Conservation (phyloP, 371 early-diverging fungal genomes). For the Apophysomyces sp. region DNA sequence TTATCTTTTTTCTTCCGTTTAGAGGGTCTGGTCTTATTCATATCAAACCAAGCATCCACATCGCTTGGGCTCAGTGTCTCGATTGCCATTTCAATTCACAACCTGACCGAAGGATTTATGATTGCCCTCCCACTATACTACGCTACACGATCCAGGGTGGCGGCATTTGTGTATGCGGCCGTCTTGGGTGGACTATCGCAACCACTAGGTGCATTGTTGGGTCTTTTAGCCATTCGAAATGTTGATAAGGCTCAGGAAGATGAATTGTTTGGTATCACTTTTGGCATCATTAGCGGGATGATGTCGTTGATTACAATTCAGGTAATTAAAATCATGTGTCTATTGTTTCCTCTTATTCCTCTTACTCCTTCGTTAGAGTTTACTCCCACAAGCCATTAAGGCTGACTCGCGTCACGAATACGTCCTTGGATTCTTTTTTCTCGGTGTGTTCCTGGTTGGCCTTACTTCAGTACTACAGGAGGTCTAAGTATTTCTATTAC, state of each 20-base stretch:
- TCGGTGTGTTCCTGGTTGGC: constrained; percentile 51
- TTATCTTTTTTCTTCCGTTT: too few species aligned
- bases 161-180: constrained; percentile 63
- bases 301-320: constrained; percentile 61
- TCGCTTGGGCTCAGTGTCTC: constrained; percentile 69
- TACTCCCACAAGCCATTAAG: constrained; percentile 56
- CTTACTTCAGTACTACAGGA: constrained; percentile 34
- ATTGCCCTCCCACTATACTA: constrained; percentile 74
- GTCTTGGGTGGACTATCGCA: constrained; percentile 68
- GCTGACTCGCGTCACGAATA: constrained; percentile 37
- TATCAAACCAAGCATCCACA: constrained; percentile 60
- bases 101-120: constrained; percentile 79
- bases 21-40: constrained; percentile 78
- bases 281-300: constrained; percentile 69
- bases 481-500: background rate
- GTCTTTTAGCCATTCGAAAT: constrained; percentile 43
- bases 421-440: constrained; percentile 51
- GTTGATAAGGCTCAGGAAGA: constrained; percentile 46
- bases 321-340: constrained; percentile 19
- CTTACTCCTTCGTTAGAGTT: constrained; percentile 28
- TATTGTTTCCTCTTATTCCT: background rate
- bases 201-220: constrained; percentile 58
- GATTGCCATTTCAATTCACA: constrained; percentile 77
- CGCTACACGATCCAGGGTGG: constrained; percentile 61
- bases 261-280: constrained; percentile 48